Evolutionary conservation across 768 basidiomycete genomes (phyloP), one percentile per base, ranked within the genome.

Genomic region (Amanita exitialis): DNA sequence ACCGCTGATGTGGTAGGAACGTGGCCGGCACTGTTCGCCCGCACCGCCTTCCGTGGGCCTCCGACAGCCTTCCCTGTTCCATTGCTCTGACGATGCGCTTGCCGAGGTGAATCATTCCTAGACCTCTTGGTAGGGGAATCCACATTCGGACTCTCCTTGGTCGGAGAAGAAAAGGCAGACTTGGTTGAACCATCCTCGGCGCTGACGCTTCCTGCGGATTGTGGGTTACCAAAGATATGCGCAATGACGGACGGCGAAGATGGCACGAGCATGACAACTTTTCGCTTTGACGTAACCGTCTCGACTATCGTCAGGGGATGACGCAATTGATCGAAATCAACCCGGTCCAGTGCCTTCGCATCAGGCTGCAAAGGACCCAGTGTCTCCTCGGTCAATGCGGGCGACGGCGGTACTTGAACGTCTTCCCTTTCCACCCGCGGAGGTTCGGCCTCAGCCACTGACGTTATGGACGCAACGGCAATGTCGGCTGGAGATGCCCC

Each of bases 331-430:
- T 41, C 23, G 6, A 12, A 25, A 9, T 32, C 13, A 28, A 32
- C 18, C 23, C 6, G 36, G 9, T 23, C 36, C 47, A 48, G 1
- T 9, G 18, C 27, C 36, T 2, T n/a, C 12, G 16, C 39, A 23
- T 38, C 36, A 25, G 23, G 15, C 3, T 49, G 36, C 20, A n/a
- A 6, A 9, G 25, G 27, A 3, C 15, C 16, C 7, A 30, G 12
- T n/a, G 42, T 32, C 16, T 42, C 37, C 53, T 58, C 44, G 23
- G 55, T 45, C 41, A 48, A 49, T 13, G 63, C 50, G 42, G 62
- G 54, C 47, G 66, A 56, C 53, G 69, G 55, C 27, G 44, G 55
- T 27, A 44, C 25, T 20, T 36, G 36, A 5, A 47, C 16, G 16
- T 47, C 35, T 16, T 47, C 44, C 27, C n/a, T 13, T 20, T 9